Evolutionary conservation across 2,329 filamentous ascomycete genomes (phyloP), one percentile per base, ranked within the genome.

Genomic region (Aspergillus niger): DNA sequence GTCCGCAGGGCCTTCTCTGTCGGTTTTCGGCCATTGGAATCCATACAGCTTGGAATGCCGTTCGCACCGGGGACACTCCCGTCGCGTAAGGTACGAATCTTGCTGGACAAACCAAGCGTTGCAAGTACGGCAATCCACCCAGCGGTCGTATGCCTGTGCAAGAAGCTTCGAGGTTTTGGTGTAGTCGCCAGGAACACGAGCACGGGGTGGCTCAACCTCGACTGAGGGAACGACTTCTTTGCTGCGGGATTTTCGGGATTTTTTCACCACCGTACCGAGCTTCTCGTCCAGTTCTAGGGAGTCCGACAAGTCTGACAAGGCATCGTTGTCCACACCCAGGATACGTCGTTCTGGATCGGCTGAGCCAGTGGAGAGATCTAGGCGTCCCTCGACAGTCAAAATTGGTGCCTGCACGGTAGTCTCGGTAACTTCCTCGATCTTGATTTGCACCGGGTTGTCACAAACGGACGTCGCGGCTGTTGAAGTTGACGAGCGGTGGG

Each of bases 1-100:
- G 72, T 98, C 95, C 20, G 85, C 76, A 15, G 86, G 86, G 0
- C 91, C 91, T 26, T 89, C 87, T 63, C 84, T 89, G 61, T 97
- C 90, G 0, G 95, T 98, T 80, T 99, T 97, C 5, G 95, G 95
- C 95, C 95, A 99, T 59, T 90, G 83, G 72, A 91, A 97, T 0
- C 96, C 96, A 73, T 98, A 99, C 0, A 99, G 80, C 79, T 96
- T 98, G 15, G 91, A 96, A 72, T 99, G 95, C 0, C 95, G 86
- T 78, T 99, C 95, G 75, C 95, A 99, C 6, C 95, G 87, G 3
- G 92, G 93, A 74, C 95, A 99, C 15, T 91, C 89, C 52, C 90
- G 88, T 55, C 89, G 87, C 1, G 93, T 97, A 65, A 89, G 89
- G 74, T 96, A 97, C 0, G 91, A 92, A 65, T 98, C 90, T 43